phyloP scores from a whole-genome alignment of 73 alveolate species.

The Paramecium tetraurelia region DNA sequence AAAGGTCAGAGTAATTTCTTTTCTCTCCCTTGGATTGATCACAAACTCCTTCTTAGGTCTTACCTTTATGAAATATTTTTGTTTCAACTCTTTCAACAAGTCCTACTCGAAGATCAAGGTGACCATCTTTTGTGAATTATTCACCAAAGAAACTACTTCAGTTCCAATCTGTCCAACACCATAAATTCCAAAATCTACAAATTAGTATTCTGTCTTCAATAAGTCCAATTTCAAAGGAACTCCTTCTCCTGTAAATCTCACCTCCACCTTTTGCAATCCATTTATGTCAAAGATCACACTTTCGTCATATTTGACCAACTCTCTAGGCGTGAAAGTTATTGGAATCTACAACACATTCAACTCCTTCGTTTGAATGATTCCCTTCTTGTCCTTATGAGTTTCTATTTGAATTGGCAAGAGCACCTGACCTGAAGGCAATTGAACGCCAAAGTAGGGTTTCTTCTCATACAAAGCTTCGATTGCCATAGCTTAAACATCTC shows the following conservation, averaged over 20 bases:
- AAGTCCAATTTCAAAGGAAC: conserved; percentile 96
- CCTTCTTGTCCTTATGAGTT: conserved; percentile 78
- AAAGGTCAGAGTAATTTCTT: conserved; percentile 92
- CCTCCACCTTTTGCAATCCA: conserved; percentile 93
- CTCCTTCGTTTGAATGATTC: conserved; percentile 66
- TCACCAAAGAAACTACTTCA: conserved; percentile 75
- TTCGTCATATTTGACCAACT: conserved; percentile 87
- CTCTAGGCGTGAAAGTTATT: conserved; percentile 97
- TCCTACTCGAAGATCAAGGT: conserved; percentile 69
- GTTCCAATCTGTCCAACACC: conserved; percentile 90
- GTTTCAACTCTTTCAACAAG: conserved; percentile 65
- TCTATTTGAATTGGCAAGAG: conserved; percentile 87
- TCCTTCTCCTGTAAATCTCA: conserved; percentile 97
- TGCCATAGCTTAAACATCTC: conserved; percentile 96
- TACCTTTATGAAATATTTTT: conserved; percentile 70
- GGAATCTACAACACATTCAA: conserved; percentile 84
- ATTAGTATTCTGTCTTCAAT: conserved; percentile 92
- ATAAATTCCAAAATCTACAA: conserved; percentile 92
- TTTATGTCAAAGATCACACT: conserved; percentile 93
- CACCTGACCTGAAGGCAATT: conserved; percentile 96
- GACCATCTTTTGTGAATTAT: conserved; percentile 77
- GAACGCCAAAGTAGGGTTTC: conserved; percentile 93
- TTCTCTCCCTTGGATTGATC: conserved; percentile 91
- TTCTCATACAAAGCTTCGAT: conserved; percentile 92
- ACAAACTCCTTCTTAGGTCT: conserved; percentile 76